A percentile compares a stretch with the other conserved stretches of the same genome.
phyloP scores from a whole-genome alignment of 1,284 basidiomycete genomes.

The Bjerkandera adusta region DNA sequence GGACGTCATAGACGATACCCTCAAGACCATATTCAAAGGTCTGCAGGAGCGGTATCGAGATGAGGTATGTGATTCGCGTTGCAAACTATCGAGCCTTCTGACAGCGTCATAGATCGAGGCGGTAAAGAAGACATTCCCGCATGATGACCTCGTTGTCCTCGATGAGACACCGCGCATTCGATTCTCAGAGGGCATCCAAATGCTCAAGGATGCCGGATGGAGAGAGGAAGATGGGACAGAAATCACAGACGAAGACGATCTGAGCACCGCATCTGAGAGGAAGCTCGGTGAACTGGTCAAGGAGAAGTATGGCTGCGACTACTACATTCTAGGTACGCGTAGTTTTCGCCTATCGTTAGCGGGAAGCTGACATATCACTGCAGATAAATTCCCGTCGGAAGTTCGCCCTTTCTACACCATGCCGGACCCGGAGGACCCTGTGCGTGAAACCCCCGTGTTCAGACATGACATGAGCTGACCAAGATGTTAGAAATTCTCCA shows the following conservation, averaged over 20 bases:
- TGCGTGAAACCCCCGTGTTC: conserved; percentile 31
- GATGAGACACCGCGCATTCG: conserved; percentile 50
- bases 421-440: conserved; percentile 54
- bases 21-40: conserved; percentile 38
- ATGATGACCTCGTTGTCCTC: conserved; percentile 46
- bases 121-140: conserved; percentile 58
- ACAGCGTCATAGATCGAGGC: conserved; percentile 40
- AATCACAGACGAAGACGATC: conserved; percentile 42
- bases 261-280: conserved; percentile 53
- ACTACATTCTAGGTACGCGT: conserved; percentile 49
- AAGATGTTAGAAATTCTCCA: conserved; percentile 41
- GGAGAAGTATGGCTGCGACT: conserved; percentile 68
- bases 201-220: conserved; percentile 50
- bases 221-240: conserved; percentile 46
- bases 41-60: conserved; percentile 32
- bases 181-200: conserved; percentile 58
- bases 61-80: conserved; percentile 29
- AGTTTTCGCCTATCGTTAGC: not conserved
- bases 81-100: not conserved
- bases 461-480: not conserved
- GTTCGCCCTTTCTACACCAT: conserved; percentile 74
- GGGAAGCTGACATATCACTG: conserved; percentile 1
- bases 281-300: conserved; percentile 61
- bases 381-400: conserved; percentile 66
- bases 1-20: conserved; percentile 38